Evolutionary conservation across 768 basidiomycete species (phyloP).

Genomic region (Amanita rubescens): DNA sequence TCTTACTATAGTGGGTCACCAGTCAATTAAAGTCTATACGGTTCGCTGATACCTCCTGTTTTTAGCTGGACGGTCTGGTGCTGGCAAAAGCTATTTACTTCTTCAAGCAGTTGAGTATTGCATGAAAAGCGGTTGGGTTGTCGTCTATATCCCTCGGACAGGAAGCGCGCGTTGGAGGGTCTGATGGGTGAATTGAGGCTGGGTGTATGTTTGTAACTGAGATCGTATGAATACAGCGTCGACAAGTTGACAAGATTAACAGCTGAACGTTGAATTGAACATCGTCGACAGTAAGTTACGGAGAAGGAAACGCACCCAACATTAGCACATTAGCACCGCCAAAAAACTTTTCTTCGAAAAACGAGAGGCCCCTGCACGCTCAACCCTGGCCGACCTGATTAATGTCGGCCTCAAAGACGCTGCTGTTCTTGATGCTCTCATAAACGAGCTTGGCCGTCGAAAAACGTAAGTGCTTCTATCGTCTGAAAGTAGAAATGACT

Average conservation of each 20-base stretch:
- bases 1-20: conserved; percentile 53
- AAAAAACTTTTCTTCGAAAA: conserved; percentile 40
- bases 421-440: conserved; percentile 45
- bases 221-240: conserved; percentile 64
- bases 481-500: background rate
- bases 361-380: conserved; percentile 39
- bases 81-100: conserved; percentile 75
- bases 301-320: conserved; percentile 41
- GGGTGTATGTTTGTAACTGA: conserved; percentile 73
- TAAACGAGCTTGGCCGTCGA: conserved; percentile 59
- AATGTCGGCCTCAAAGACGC: conserved; percentile 52
- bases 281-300: too few species aligned
- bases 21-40: background rate
- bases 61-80: conserved; percentile 63
- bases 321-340: conserved; percentile 30
- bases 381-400: conserved; percentile 46
- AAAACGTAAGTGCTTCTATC: conserved; percentile 36
- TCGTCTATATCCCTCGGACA: conserved; percentile 76
- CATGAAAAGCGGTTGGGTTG: conserved; percentile 61
- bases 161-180: conserved; percentile 53
- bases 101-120: conserved; percentile 74
- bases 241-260: conserved; percentile 64
- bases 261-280: too few species aligned
- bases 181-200: conserved; percentile 57
- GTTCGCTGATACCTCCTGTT: conserved; percentile 9